These are phyloP conservation scores for Suillus decipiens DNA, from an alignment of 768 basidiomycete genomes.

Conservation along the genomic window DNA sequence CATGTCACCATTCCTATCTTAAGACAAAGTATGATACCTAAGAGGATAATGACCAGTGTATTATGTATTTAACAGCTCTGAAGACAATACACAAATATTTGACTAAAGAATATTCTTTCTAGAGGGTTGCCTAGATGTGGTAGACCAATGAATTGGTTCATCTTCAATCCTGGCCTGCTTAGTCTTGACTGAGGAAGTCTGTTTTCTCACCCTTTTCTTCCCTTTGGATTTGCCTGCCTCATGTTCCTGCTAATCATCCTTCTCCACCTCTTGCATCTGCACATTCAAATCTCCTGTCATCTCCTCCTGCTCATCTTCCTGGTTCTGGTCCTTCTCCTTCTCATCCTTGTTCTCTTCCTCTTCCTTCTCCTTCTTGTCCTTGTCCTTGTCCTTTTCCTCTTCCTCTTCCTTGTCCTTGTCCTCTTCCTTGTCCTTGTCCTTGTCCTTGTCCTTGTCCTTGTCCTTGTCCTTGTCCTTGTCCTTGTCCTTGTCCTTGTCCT, in stretches of 20 bases:
- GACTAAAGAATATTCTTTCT: conserved; percentile 1
- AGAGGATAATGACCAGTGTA: no score
- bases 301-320: background rate
- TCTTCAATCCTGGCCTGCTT: background rate
- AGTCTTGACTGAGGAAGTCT: background rate
- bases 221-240: background rate
- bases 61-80: background rate
- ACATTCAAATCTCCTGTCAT: background rate
- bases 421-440: background rate
- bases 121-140: background rate
- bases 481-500: background rate
- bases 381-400: background rate
- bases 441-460: background rate
- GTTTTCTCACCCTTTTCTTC: background rate
- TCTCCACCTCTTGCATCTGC: background rate
- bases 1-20: no score
- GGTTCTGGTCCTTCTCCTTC: background rate
- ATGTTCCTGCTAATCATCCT: no score
- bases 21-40: no score
- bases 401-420: background rate
- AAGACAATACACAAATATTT: background rate
- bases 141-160: background rate
- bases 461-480: background rate
- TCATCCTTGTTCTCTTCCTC: background rate
- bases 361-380: background rate